These are phyloP conservation scores for Dispira parvispora DNA, from an alignment of 192 early-diverging fungal genomes.

Conservation along the genomic window DNA sequence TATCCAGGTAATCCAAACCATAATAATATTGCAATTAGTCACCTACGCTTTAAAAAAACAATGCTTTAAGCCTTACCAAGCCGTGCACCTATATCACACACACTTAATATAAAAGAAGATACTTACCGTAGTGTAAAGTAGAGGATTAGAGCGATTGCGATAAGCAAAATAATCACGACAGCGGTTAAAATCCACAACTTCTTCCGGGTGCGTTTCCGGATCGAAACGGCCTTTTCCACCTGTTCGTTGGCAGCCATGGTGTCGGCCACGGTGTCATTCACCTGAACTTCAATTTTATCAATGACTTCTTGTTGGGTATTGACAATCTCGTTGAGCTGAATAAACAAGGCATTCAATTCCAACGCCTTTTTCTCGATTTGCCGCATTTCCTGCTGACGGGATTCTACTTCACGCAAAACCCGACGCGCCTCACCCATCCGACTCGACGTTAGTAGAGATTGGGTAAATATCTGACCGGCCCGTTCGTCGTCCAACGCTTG, in stretches of 20 bases:
- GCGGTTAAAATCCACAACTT: slow-evolving; percentile 22
- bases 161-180: too few relatives aligned
- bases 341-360: slow-evolving; percentile 27
- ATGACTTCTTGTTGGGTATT: slow-evolving; percentile 31
- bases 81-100: too few relatives aligned
- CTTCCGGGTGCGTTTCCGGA: slow-evolving; percentile 26
- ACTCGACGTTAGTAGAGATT: slow-evolving; percentile 22
- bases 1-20: too few relatives aligned
- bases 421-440: slow-evolving; percentile 20
- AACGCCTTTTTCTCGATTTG: slow-evolving; percentile 27
- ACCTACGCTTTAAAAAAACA: too few relatives aligned
- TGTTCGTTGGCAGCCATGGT: slow-evolving; percentile 20
- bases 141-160: too few relatives aligned
- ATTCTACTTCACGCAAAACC: slow-evolving; percentile 27
- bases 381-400: slow-evolving; percentile 26
- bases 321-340: slow-evolving; percentile 27
- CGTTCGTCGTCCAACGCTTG: slow-evolving; percentile 25
- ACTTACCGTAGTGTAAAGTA: too few relatives aligned
- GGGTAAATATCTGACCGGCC: slow-evolving; percentile 29
- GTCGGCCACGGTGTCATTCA: slow-evolving; percentile 22
- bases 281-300: slow-evolving; percentile 25
- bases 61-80: too few relatives aligned
- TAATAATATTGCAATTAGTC: too few relatives aligned
- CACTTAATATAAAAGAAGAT: too few relatives aligned
- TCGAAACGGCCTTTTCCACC: slow-evolving; percentile 24